A percentile compares a stretch with the other conserved stretches of the same genome.
These are phyloP conservation scores for Coniella lustricola DNA, from an alignment of 2,329 filamentous ascomycete genomes.

Conservation along the genomic window DNA sequence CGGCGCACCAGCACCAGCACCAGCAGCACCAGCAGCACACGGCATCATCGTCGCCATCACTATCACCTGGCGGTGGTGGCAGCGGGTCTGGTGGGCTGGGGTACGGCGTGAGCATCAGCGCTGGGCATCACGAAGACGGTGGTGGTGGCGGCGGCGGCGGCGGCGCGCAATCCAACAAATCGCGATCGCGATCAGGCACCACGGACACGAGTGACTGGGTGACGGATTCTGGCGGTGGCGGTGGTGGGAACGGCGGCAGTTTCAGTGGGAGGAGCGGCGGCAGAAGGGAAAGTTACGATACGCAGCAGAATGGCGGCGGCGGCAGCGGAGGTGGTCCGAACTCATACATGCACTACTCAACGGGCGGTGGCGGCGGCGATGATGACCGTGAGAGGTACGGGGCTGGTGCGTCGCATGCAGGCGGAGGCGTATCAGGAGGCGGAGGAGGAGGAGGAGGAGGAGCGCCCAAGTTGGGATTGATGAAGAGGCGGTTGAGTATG, in stretches of 20 bases:
- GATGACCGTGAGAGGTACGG: no score
- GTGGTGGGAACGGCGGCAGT: constrained; percentile 21
- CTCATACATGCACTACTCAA: no score
- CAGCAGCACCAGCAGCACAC: no score
- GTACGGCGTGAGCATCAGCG: no score
- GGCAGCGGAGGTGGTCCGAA: no score
- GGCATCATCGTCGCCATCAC: not conserved
- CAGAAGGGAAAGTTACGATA: no score
- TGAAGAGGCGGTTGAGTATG: constrained; percentile 73
- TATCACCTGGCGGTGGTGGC: no score
- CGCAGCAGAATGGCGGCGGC: no score
- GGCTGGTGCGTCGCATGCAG: constrained; percentile 5
- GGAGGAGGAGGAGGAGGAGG: constrained; percentile 23
- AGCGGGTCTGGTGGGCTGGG: not conserved
- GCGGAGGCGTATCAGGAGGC: constrained; percentile 19
- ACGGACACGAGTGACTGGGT: constrained; percentile 26
- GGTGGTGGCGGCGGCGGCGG: constrained; percentile 4
- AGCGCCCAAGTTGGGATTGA: constrained; percentile 49
- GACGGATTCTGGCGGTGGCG: constrained; percentile 22
- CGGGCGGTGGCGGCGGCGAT: no score
- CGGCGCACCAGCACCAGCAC: no score
- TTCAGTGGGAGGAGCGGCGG: not conserved
- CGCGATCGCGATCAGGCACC: constrained; percentile 6
- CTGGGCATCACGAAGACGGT: not conserved
- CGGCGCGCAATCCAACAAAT: constrained; percentile 6